These are phyloP conservation scores for Colletotrichum karsti DNA, from an alignment of 2,329 filamentous ascomycete species.

Conservation along the genomic window DNA sequence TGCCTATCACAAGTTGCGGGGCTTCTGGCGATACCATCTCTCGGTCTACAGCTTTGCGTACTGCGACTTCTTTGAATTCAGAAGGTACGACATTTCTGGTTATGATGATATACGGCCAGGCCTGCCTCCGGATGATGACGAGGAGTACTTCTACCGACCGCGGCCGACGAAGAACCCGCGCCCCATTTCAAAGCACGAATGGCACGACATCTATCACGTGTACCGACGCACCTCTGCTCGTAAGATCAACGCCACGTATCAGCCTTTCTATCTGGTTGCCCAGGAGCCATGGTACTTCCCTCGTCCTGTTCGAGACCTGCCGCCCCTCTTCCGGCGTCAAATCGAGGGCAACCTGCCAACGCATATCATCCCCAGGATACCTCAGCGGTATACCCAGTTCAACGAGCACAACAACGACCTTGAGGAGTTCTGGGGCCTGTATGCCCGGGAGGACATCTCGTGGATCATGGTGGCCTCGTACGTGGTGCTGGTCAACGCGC, in stretches of 20 bases:
- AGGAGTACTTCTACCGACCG: background rate
- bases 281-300: background rate
- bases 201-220: background rate
- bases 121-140: background rate
- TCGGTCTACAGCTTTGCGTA: background rate
- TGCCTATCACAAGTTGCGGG: background rate
- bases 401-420: background rate
- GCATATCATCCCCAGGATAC: background rate
- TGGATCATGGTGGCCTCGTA: background rate
- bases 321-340: background rate
- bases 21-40: background rate
- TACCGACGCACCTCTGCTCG: background rate
- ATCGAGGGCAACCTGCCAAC: background rate
- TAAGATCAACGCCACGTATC: background rate
- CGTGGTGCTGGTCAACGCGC: background rate
- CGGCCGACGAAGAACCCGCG: background rate
- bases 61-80: background rate
- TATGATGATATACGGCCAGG: fast-evolving
- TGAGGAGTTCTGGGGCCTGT: background rate
- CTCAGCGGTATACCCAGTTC: background rate
- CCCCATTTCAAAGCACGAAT: background rate
- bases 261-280: background rate
- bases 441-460: background rate
- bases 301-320: background rate
- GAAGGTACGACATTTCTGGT: background rate